Base-by-base conservation (phyloP, 805 yeast genomes). In the Jamesozyma rosinii region DNA sequence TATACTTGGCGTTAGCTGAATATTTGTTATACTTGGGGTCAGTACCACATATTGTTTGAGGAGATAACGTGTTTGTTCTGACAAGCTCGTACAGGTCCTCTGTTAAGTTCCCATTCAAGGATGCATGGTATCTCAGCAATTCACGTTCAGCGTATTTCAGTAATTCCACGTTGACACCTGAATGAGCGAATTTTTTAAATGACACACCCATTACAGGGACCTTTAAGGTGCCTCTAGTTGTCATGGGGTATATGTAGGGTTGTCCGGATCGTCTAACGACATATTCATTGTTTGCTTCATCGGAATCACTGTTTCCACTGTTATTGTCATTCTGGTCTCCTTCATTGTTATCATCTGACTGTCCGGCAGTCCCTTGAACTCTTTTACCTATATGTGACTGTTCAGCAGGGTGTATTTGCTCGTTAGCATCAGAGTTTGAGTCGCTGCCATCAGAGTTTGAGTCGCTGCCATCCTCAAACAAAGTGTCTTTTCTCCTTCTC, bases 51-150 rank as follows among this genome's bases (percentile, higher is more conserved):
- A 61, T 42, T 3, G 54, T 52, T 10, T 51, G 53, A 15, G 44
- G 42, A 6, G 55, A 52, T 21, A 61, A 36, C 3, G 48, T 35
- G 18, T 50, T 49, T 18, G 54, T 48, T 30, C 46, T 44, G 6
- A 61, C 48, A 26, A 59, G 36, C 30, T 57, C 60, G 39, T 54
- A 61, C 13, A 52, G 45, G 10, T 50, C 52, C 29, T 59, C 59
- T 3, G 57, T 49, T 35, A 60, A 44, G 43, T 52, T 58, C 14
- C 62, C 59, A 26, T 51, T 54, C 9, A 54, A 44, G 2, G 55
- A 45, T 15, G 47, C 50, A 37, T 48, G 53, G 32, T 48, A 53
- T 30, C 45, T 50, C 2, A 47, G 19, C n/a, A 56, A 38, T 35
- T 53, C 58, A 30, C 46, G 33, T 32, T 53, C 53, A 19, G 61